Evolutionary conservation across 148 eudicot species (phyloP).

Genomic region (Rhododendron vialii): DNA sequence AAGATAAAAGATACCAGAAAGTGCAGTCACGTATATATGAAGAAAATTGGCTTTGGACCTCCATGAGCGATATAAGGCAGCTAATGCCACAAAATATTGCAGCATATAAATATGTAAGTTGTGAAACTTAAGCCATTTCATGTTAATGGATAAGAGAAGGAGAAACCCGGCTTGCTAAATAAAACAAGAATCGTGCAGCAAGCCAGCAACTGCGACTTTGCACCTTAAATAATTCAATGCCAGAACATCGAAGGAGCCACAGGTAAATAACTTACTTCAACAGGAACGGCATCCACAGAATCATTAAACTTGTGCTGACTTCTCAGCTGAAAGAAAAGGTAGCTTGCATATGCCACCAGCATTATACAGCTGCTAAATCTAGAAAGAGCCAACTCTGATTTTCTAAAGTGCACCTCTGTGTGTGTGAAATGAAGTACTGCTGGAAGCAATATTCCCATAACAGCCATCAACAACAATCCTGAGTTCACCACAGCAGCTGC

Average conservation of each 20-base stretch:
- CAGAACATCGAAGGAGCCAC: background rate
- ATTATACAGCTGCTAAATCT: conserved; percentile 93
- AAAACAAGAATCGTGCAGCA: background rate
- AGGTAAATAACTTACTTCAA: conserved; percentile 42
- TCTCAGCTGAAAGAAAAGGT: conserved; percentile 79
- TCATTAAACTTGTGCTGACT: conserved; percentile 50
- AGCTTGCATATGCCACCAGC: conserved; percentile 94
- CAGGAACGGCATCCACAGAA: conserved; percentile 53
- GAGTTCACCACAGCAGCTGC: conserved; percentile 78
- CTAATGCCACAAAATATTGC: background rate
- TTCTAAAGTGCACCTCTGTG: conserved; percentile 78
- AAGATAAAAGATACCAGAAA: background rate
- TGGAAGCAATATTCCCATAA: conserved; percentile 88
- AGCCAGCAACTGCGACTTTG: background rate
- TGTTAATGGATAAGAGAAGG: background rate
- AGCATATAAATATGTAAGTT: background rate
- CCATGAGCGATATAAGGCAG: background rate
- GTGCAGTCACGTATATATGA: background rate
- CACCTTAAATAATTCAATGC: background rate
- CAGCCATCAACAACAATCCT: conserved; percentile 95
- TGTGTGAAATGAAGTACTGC: conserved; percentile 93
- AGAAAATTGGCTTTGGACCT: background rate
- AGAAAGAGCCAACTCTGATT: conserved; percentile 87
- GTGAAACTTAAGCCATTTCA: background rate
- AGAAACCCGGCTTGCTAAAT: background rate